phyloP scores from a whole-genome alignment of 2,329 filamentous ascomycete genomes.

The Shiraia sp. region DNA sequence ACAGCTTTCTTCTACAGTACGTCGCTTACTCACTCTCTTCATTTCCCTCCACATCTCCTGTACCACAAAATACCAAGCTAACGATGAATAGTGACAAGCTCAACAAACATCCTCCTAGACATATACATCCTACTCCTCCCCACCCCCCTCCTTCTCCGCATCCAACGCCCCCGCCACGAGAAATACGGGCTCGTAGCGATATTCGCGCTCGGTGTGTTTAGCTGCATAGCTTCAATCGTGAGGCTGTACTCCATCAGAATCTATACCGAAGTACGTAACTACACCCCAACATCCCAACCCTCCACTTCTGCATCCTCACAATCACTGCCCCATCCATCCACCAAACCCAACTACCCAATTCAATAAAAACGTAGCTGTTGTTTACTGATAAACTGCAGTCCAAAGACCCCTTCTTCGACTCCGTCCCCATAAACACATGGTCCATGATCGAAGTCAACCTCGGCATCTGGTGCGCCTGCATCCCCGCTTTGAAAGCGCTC shows the following conservation, averaged over 20 bases:
- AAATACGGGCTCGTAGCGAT: conserved; percentile 83
- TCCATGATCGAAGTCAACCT: conserved; percentile 86
- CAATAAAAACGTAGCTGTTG: too few species aligned
- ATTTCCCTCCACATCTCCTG: background rate
- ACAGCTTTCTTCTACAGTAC: conserved; percentile 38
- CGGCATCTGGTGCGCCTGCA: conserved; percentile 83
- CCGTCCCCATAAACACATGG: conserved; percentile 85
- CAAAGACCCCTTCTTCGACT: conserved; percentile 65
- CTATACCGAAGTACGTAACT: conserved; percentile 30
- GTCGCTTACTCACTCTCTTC: too few species aligned
- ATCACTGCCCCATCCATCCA: too few species aligned
- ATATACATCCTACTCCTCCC: conserved; percentile 82
- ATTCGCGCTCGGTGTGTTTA: conserved; percentile 82
- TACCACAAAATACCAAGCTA: background rate
- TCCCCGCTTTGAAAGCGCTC: conserved; percentile 84
- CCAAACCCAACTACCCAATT: too few species aligned
- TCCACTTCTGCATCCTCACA: conserved; percentile 12
- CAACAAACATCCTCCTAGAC: conserved; percentile 87
- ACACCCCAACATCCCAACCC: too few species aligned
- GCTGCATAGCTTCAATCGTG: conserved; percentile 83
- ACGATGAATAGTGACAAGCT: conserved; percentile 49
- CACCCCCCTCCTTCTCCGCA: conserved; percentile 79
- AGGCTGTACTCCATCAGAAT: conserved; percentile 46
- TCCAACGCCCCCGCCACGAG: conserved; percentile 79
- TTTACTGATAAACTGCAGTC: background rate